phyloP scores from a whole-genome alignment of 768 basidiomycete genomes.

The Boletus rubroflammeus region DNA sequence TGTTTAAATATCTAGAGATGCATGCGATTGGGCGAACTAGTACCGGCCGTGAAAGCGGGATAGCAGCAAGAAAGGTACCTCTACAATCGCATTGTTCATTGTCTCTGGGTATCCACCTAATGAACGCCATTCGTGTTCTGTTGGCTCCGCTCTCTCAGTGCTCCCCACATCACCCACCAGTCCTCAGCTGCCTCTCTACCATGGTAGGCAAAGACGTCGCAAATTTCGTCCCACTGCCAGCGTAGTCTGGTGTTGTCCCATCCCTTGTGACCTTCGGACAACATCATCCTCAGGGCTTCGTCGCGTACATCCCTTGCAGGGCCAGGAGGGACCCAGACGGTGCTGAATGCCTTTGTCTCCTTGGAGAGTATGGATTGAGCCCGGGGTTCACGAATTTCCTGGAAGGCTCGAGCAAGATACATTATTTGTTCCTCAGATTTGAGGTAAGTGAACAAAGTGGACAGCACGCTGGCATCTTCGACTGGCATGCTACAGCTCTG shows the following conservation, averaged over 20 bases:
- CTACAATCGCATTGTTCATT: constrained; percentile 4
- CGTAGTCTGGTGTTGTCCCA: constrained; percentile 50
- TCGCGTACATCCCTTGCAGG: constrained; percentile 47
- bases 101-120: constrained; percentile 7
- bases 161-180: constrained; percentile 65
- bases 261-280: constrained; percentile 27
- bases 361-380: constrained; percentile 40
- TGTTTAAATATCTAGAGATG: neutral
- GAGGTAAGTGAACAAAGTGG: constrained; percentile 41
- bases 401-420: constrained; percentile 52
- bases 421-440: constrained; percentile 45
- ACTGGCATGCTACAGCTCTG: constrained; percentile 34
- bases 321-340: constrained; percentile 44
- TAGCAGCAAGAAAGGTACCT: constrained; percentile 4
- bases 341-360: constrained; percentile 42
- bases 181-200: constrained; percentile 57
- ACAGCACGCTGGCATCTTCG: constrained; percentile 34
- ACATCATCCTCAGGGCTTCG: constrained; percentile 27
- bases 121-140: neutral
- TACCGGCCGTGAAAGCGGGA: neutral
- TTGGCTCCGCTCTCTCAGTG: constrained; percentile 40
- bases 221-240: constrained; percentile 54
- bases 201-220: constrained; percentile 52
- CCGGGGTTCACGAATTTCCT: constrained; percentile 56
- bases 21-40: neutral